phyloP scores from a whole-genome alignment of 768 basidiomycete genomes.

The Lactarius quietus region DNA sequence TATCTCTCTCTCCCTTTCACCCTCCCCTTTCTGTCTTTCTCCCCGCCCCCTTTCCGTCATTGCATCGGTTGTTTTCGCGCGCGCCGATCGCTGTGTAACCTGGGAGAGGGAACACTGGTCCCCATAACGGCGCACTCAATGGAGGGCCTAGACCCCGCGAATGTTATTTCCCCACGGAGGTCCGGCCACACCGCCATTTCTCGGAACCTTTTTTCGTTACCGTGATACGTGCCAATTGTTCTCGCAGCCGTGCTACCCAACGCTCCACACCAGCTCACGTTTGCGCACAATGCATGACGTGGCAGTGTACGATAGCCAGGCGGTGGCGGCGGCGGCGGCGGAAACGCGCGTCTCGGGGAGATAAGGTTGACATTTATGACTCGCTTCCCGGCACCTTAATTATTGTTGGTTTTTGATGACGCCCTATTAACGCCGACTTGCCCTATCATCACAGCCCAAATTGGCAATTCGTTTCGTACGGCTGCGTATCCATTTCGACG shows the following conservation, averaged over 20 bases:
- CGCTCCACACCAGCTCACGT: no score
- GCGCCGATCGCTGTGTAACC: no score
- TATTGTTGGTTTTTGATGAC: neutral
- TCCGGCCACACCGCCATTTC: neutral
- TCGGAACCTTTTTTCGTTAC: neutral
- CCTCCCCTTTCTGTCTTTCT: no score
- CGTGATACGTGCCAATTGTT: neutral
- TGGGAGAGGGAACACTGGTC: neutral
- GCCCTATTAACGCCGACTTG: neutral
- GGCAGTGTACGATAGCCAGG: no score
- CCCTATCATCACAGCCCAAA: constrained; percentile 55
- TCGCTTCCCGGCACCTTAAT: neutral
- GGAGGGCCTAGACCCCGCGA: neutral
- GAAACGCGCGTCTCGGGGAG: neutral
- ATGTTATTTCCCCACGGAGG: neutral
- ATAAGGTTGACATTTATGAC: neutral
- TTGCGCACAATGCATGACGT: no score
- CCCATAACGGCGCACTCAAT: no score
- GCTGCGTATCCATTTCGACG: constrained; percentile 71
- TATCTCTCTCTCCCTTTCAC: constrained; percentile 5
- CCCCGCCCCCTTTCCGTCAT: neutral
- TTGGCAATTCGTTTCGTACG: constrained; percentile 88
- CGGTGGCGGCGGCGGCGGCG: no score
- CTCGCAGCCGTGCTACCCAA: no score
- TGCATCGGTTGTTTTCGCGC: no score